Evolutionary conservation across 768 basidiomycete genomes (phyloP), one percentile per base, ranked within the genome.

Genomic region (Phallus indusiatus): DNA sequence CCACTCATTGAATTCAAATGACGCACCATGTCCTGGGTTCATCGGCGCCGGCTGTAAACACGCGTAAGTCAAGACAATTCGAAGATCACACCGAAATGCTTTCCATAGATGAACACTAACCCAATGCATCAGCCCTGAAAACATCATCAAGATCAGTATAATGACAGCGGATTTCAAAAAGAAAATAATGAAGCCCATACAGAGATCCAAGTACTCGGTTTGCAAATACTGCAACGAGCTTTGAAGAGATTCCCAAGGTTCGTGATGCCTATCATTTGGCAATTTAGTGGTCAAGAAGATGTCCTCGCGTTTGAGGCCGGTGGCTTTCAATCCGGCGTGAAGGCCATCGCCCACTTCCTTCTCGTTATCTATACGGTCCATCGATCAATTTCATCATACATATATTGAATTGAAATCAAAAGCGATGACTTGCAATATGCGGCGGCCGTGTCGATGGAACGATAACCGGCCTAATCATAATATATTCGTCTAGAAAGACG

Each of bases 281-380:
- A 87, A 76, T 70, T 94, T 90, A 46, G 82, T 83, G 2, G 88
- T 89, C 70, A 88, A 82, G 70, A 86, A 90, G 59, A 92, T 78
- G 16, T 93, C 84, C 67, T 88, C 82, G 63, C 90, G 85, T 6
- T 82, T 75, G 16, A 93, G 81, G 11, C 88, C 90, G 24, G 84
- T 86, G 14, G 76, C 80, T 64, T 80, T 83, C 73, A 94, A 84
- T 24, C 90, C 91, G 55, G 81, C 66, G 12, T 42, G 42, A 42
- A 42, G 42, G 12, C 42, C 42, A 42, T 35, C 33, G 14, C 90
- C 92, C 48, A 94, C 92, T 70, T 90, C 88, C 37, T 75, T 73
- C 71, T 93, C 88, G 67, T 91, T 93, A 54, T 71, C 83, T 73
- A 61, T 28, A 49, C 20, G 14, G 16, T 55, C 5, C n/a, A n/a